phyloP scores from a whole-genome alignment of 192 early-diverging fungal genomes.

The Funneliformis mosseae region DNA sequence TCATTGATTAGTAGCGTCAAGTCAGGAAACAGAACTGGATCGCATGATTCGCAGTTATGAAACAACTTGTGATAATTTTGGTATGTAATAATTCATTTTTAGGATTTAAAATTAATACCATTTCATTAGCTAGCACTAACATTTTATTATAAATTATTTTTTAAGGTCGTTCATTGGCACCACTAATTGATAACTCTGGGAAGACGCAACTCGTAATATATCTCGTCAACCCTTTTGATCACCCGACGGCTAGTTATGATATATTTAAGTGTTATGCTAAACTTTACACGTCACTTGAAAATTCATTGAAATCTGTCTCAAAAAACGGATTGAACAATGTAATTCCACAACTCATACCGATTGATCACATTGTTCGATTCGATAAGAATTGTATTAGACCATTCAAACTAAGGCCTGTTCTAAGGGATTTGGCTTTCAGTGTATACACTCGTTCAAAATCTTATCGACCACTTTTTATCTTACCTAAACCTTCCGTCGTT shows the following conservation, averaged over 20 bases:
- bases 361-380: slow-evolving; percentile 13
- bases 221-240: slow-evolving; percentile 8
- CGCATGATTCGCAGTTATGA: neutral
- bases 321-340: neutral
- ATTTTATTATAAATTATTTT: neutral
- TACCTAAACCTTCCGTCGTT: slow-evolving; percentile 8
- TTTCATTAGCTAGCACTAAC: neutral
- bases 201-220: slow-evolving; percentile 11
- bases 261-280: slow-evolving; percentile 15
- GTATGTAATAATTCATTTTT: neutral
- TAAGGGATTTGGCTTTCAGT: slow-evolving; percentile 13
- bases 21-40: neutral
- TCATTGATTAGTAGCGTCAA: neutral
- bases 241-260: slow-evolving; percentile 7
- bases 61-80: neutral
- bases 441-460: slow-evolving; percentile 13
- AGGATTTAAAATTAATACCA: neutral
- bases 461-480: slow-evolving; percentile 8
- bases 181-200: neutral
- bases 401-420: neutral
- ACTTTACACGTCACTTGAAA: neutral
- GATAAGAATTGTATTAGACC: neutral
- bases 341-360: slow-evolving; percentile 14
- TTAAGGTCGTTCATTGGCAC: neutral
- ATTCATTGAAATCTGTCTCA: neutral